Conservation (phyloP, 2,329 filamentous ascomycete genomes). For the Pseudogymnoascus sp. region DNA sequence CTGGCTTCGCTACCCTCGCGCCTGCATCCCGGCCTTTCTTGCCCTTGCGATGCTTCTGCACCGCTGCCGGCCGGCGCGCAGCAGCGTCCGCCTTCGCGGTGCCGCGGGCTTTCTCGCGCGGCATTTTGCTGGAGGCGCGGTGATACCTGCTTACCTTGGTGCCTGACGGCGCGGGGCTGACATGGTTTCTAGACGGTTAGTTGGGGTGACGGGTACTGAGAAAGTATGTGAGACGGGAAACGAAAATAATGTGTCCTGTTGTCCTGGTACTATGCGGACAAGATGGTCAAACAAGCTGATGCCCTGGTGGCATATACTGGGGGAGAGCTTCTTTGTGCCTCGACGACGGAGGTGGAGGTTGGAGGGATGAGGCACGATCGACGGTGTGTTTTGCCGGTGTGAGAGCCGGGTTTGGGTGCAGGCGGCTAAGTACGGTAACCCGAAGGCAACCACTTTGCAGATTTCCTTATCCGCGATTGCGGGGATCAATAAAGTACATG, state of each 20-base stretch:
- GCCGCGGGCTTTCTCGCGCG: background rate
- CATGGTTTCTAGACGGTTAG: background rate
- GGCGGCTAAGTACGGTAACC: conserved; percentile 1
- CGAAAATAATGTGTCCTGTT: background rate
- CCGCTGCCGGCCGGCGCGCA: background rate
- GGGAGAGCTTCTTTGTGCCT: background rate
- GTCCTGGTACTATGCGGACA: background rate
- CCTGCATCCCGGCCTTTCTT: conserved; percentile 17
- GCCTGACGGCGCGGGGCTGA: background rate
- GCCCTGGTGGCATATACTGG: background rate
- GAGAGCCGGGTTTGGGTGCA: background rate
- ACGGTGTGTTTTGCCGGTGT: background rate
- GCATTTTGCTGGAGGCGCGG: background rate
- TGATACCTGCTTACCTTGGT: background rate
- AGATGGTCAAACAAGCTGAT: background rate
- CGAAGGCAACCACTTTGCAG: background rate
- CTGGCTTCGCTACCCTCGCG: conserved; percentile 18
- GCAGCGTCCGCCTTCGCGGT: background rate
- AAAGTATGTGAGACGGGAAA: background rate
- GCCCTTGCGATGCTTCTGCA: conserved; percentile 10
- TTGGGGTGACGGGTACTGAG: background rate
- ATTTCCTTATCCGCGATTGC: conserved; percentile 1
- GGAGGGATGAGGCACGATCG: background rate
- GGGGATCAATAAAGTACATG: background rate
- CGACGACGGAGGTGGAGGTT: background rate